phyloP scores from a whole-genome alignment of 306 rosid species.

The Prinsepia uniflora region DNA sequence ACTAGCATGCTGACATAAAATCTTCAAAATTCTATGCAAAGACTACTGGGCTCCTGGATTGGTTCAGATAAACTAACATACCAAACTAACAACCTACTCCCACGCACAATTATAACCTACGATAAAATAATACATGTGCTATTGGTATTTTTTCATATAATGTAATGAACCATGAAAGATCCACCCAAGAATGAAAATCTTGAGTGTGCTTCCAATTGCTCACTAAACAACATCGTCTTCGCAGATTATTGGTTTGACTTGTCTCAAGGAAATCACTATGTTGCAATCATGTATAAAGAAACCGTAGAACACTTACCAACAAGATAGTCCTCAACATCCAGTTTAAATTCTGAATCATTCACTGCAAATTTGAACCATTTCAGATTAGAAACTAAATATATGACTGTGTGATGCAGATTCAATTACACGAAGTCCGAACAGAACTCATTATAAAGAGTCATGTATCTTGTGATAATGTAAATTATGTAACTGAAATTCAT shows the following conservation, averaged over 20 bases:
- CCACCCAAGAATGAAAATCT: neutral
- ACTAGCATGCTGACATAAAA: neutral
- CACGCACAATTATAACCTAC: neutral
- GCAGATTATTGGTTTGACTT: neutral
- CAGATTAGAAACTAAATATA: neutral
- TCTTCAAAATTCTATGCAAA: constrained; percentile 1
- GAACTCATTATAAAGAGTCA: neutral
- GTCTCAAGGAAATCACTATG: constrained; percentile 3
- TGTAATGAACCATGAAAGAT: neutral
- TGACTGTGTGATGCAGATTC: neutral
- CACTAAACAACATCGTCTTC: neutral
- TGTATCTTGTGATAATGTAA: neutral
- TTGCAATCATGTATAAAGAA: constrained; percentile 16
- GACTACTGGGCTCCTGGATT: neutral
- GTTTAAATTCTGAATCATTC: constrained; percentile 58
- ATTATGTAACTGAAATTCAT: neutral
- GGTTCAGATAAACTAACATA: neutral
- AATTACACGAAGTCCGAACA: neutral
- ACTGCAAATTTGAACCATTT: constrained; percentile 43
- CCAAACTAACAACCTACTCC: neutral
- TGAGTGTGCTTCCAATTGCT: neutral
- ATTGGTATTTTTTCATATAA: neutral
- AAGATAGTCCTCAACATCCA: constrained; percentile 90
- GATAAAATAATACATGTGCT: neutral
- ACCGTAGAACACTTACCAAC: constrained; percentile 51